phyloP scores from a whole-genome alignment of 208 protist species.

The Leishmania guyanensis region DNA sequence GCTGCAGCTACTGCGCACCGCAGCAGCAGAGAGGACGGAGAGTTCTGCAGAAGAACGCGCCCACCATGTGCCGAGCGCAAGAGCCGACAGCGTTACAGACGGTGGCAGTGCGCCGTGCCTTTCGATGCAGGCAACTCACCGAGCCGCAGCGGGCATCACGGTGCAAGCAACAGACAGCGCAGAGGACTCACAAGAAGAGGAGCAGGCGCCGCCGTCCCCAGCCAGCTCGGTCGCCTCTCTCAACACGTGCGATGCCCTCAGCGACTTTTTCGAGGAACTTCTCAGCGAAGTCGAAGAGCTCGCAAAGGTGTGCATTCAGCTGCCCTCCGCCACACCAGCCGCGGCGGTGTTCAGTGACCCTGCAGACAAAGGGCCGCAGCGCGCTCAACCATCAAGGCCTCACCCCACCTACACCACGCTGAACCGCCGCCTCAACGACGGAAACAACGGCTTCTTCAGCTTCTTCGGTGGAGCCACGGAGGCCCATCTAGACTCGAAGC shows the following conservation, averaged over 20 bases:
- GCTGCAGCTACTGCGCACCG: slow-evolving; percentile 34
- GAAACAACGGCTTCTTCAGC: slow-evolving; percentile 60
- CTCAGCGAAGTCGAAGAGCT: slow-evolving; percentile 46
- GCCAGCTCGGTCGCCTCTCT: slow-evolving; percentile 30
- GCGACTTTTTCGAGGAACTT: slow-evolving; percentile 42
- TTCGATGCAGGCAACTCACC: neutral
- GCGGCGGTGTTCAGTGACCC: slow-evolving; percentile 4
- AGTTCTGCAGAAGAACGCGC: neutral
- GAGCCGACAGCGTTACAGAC: neutral
- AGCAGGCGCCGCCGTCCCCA: neutral
- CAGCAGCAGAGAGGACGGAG: neutral
- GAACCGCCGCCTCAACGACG: slow-evolving; percentile 30
- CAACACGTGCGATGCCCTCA: slow-evolving; percentile 30
- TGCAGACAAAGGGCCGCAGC: neutral
- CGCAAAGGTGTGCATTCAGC: slow-evolving; percentile 52
- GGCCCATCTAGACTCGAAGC: slow-evolving; percentile 61
- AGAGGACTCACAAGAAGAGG: neutral
- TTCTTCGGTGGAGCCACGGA: slow-evolving; percentile 73
- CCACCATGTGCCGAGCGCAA: neutral
- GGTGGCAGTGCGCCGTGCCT: neutral
- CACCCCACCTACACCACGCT: slow-evolving; percentile 23
- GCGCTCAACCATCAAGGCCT: neutral
- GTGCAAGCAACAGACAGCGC: neutral
- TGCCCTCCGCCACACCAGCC: slow-evolving; percentile 32
- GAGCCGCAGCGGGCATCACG: neutral